These are phyloP conservation scores for Ganoderma boninense DNA, from an alignment of 1,284 basidiomycete species.

Conservation along the genomic window DNA sequence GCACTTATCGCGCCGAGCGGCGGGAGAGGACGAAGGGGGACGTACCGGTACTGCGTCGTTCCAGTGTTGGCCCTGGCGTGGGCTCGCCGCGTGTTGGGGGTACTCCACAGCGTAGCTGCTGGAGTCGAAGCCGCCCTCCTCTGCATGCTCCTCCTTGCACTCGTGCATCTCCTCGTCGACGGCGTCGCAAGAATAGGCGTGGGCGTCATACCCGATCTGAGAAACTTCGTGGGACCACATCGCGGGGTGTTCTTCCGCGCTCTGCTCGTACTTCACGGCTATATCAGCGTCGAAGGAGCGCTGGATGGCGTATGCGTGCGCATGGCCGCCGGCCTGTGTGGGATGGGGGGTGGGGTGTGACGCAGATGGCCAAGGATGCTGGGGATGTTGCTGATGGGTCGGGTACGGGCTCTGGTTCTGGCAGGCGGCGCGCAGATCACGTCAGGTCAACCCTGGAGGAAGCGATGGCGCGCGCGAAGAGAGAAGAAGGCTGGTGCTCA, in stretches of 20 bases:
- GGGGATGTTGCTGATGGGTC: background rate
- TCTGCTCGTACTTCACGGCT: background rate
- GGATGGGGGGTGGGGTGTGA: background rate
- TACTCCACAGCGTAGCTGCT: constrained; percentile 1
- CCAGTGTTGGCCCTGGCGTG: background rate
- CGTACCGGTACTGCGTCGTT: constrained; percentile 4
- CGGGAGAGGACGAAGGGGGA: background rate
- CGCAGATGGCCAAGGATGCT: background rate
- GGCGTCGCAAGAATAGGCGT: background rate
- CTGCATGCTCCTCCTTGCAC: constrained; percentile 12
- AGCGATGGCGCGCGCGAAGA: background rate
- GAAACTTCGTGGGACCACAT: constrained; percentile 4
- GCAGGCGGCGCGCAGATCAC: background rate
- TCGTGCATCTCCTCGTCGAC: constrained; percentile 13
- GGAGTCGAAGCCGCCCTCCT: background rate
- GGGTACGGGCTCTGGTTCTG: background rate
- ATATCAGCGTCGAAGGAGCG: background rate
- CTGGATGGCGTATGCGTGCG: background rate
- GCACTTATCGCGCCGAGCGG: background rate
- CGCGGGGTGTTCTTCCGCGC: background rate
- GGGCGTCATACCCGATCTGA: background rate
- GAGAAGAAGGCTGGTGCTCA: background rate
- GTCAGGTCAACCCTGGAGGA: background rate
- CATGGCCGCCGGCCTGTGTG: background rate
- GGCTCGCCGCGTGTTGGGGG: background rate